Conservation (phyloP, 2,329 filamentous ascomycete species). For the Neofusicoccum laricinum region DNA sequence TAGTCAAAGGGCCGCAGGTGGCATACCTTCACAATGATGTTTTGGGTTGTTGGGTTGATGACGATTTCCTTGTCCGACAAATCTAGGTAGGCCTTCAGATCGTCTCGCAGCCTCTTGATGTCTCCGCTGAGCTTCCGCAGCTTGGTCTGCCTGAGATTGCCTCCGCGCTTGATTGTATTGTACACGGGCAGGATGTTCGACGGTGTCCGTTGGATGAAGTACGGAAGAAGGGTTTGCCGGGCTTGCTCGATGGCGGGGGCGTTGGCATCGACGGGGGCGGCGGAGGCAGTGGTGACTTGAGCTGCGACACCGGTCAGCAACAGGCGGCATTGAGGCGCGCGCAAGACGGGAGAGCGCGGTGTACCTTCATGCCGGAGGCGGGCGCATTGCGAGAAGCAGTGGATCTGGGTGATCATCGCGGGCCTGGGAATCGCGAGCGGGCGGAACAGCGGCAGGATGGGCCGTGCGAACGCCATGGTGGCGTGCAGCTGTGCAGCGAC, state of each 20-base stretch:
- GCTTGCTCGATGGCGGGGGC: conserved; percentile 31
- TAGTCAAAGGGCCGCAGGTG: no score
- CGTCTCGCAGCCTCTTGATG: conserved; percentile 58
- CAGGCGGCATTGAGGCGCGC: background rate
- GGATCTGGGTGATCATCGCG: conserved; percentile 35
- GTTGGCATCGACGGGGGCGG: conserved; percentile 34
- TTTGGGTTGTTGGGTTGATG: conserved; percentile 63
- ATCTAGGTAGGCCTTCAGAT: conserved; percentile 59
- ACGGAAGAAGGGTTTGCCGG: conserved; percentile 50
- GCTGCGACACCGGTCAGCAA: conserved; percentile 18
- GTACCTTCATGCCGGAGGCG: conserved; percentile 6
- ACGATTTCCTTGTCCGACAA: conserved; percentile 55
- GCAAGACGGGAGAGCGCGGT: conserved; percentile 25
- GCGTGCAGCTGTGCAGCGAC: background rate
- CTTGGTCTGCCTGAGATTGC: conserved; percentile 70
- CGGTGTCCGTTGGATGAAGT: conserved; percentile 69
- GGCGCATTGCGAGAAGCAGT: conserved; percentile 36
- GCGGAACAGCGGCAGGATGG: conserved; percentile 39
- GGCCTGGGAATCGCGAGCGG: conserved; percentile 38
- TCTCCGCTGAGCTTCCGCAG: conserved; percentile 81
- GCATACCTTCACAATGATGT: conserved; percentile 52
- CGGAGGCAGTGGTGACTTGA: conserved; percentile 26
- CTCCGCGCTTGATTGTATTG: conserved; percentile 67
- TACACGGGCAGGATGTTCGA: conserved; percentile 77
- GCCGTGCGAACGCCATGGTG: conserved; percentile 35